Evolutionary conservation across 2,329 filamentous ascomycete genomes (phyloP).

Genomic region (Colletotrichum plurivorum): DNA sequence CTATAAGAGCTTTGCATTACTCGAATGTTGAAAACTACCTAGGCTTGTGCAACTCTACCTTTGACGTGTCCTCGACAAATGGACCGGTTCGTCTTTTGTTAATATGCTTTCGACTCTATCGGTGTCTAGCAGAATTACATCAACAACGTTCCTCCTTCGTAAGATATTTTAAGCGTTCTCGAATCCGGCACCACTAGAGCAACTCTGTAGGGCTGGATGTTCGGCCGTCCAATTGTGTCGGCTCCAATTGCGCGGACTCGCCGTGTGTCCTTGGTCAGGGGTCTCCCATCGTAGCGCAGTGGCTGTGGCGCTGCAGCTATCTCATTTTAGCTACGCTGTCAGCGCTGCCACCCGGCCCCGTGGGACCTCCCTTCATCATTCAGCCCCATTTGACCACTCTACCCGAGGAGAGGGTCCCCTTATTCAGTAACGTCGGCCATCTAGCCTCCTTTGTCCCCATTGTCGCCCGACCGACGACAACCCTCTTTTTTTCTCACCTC

Average conservation of each 20-base stretch:
- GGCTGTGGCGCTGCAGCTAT: constrained; percentile 34
- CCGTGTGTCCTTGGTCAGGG: constrained; percentile 29
- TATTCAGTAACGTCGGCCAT: constrained; percentile 28
- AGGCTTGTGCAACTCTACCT: too few species aligned
- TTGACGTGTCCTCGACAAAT: not conserved
- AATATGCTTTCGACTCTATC: not conserved
- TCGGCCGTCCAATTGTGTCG: constrained; percentile 5
- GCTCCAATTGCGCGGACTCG: constrained; percentile 9
- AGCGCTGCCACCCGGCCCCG: constrained; percentile 19
- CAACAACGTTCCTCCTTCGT: not conserved
- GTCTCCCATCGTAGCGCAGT: constrained; percentile 15
- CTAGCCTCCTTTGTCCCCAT: constrained; percentile 38
- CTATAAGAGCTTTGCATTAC: too few species aligned
- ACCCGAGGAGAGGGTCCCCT: constrained; percentile 35
- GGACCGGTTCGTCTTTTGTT: not conserved
- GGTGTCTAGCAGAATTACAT: not conserved
- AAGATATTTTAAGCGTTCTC: not conserved
- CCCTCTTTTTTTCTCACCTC: constrained; percentile 5
- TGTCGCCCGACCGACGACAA: constrained; percentile 14
- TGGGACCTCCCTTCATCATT: constrained; percentile 33
- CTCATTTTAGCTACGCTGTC: not conserved
- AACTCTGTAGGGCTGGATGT: constrained; percentile 12
- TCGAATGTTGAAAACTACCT: too few species aligned
- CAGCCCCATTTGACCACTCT: constrained; percentile 26
- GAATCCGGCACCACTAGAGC: not conserved